Conservation (phyloP, 805 yeast species). For the Metschnikowia amazonensis region DNA sequence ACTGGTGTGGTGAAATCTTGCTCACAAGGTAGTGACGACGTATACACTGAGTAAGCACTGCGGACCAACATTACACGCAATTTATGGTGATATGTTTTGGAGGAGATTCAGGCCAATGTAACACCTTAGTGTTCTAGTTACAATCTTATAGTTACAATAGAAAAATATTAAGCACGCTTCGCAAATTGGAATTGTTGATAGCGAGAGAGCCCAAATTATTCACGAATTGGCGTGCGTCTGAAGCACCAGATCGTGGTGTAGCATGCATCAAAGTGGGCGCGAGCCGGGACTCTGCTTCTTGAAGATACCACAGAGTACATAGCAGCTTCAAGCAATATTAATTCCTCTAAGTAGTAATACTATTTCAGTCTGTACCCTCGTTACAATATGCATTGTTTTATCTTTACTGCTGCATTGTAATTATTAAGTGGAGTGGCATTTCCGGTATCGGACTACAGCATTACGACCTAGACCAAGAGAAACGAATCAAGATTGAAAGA, state of each 20-base stretch:
- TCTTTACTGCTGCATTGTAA: neutral
- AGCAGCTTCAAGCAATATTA: no score
- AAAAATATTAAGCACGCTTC: no score
- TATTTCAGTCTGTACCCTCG: no score
- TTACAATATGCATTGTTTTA: neutral
- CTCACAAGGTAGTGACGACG: no score
- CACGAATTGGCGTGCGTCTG: no score
- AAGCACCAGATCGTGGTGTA: neutral
- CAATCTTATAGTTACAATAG: neutral
- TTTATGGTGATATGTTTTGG: neutral
- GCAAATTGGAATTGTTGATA: neutral
- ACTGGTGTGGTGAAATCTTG: no score
- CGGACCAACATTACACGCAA: neutral
- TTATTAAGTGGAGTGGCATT: neutral
- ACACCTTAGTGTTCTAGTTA: no score
- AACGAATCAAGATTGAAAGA: no score
- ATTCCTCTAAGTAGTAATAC: no score
- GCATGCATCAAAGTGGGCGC: constrained; percentile 1
- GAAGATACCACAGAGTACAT: neutral
- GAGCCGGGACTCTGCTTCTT: neutral
- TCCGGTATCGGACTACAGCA: neutral
- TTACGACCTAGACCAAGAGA: neutral
- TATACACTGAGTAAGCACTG: neutral
- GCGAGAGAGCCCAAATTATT: neutral
- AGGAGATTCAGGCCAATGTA: no score